Percentiles rank a stretch among this genome's conserved stretches.
Evolutionary conservation across 192 early-diverging fungal genomes (phyloP).

Genomic region (Linnemannia schmuckeri): DNA sequence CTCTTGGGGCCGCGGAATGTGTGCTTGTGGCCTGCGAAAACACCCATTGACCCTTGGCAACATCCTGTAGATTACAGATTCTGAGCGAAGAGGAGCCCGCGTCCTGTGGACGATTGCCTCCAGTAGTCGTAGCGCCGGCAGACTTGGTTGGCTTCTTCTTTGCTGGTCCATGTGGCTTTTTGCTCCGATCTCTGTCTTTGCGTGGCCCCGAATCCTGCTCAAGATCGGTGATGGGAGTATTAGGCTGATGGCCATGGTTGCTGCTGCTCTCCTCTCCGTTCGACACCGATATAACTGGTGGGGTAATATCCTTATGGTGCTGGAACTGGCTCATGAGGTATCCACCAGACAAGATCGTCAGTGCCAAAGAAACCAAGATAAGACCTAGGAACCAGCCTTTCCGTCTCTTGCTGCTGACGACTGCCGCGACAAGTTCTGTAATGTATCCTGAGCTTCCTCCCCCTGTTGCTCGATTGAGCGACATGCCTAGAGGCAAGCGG

Average conservation of each 20-base stretch:
- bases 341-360: conserved; percentile 34
- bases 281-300: not conserved
- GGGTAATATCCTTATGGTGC: conserved; percentile 15
- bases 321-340: conserved; percentile 41
- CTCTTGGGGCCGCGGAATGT: not conserved
- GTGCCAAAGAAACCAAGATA: conserved; percentile 33
- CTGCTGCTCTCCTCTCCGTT: not conserved
- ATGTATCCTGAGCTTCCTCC: not conserved
- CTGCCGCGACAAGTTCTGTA: not conserved
- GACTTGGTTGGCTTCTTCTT: not conserved
- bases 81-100: not conserved
- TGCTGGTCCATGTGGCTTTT: conserved; percentile 12
- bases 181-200: conserved; percentile 27
- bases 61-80: conserved; percentile 40
- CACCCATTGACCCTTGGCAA: conserved; percentile 32
- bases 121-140: not conserved
- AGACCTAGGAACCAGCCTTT: conserved; percentile 49
- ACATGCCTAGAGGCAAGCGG: not conserved
- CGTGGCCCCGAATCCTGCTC: conserved; percentile 10
- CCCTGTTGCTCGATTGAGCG: not conserved
- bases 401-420: conserved; percentile 26
- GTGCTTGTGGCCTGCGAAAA: not conserved
- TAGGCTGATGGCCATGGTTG: not conserved
- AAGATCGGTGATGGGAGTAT: not conserved
- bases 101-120: not conserved